Evolutionary conservation across 768 basidiomycete genomes (phyloP).

Genomic region (Chalciporus pseudorubinellus): DNA sequence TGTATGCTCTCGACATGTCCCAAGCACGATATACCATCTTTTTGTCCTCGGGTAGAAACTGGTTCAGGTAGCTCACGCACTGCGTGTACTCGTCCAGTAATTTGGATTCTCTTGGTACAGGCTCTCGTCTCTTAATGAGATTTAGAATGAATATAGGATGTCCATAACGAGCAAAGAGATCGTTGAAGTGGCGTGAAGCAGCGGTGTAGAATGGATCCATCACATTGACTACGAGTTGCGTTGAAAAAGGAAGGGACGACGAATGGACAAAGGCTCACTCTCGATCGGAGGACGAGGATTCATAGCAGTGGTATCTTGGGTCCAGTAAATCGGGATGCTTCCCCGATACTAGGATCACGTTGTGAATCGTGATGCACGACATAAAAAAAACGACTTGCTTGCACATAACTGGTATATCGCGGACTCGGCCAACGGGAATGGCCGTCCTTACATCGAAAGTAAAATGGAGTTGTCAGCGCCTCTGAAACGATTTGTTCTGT

Average conservation of each 20-base stretch:
- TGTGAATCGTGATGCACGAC: not conserved
- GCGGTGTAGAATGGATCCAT: slow-evolving; percentile 95
- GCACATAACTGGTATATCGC: slow-evolving; percentile 93
- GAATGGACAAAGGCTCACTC: slow-evolving; percentile 50
- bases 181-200: slow-evolving; percentile 89
- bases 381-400: slow-evolving; percentile 43
- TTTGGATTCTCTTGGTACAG: slow-evolving; percentile 83
- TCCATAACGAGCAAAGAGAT: slow-evolving; percentile 87
- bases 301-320: slow-evolving; percentile 88
- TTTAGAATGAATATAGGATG: slow-evolving; percentile 89
- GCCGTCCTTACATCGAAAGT: slow-evolving; percentile 51
- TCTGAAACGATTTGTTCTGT: slow-evolving; percentile 97
- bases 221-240: slow-evolving; percentile 64
- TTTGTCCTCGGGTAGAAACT: slow-evolving; percentile 84
- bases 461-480: slow-evolving; percentile 85
- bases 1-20: slow-evolving; percentile 96
- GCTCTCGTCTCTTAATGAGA: slow-evolving; percentile 84
- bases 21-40: slow-evolving; percentile 91
- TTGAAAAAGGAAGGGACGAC: slow-evolving; percentile 4
- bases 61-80: slow-evolving; percentile 91
- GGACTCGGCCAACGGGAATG: slow-evolving; percentile 64
- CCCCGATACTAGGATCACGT: slow-evolving; percentile 69
- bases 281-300: slow-evolving; percentile 94
- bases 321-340: slow-evolving; percentile 96
- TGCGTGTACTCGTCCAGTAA: slow-evolving; percentile 87